Evolutionary conservation across 495 filamentous ascomycete species (phyloP).

Genomic region (Talaromyces nanjingensis): DNA sequence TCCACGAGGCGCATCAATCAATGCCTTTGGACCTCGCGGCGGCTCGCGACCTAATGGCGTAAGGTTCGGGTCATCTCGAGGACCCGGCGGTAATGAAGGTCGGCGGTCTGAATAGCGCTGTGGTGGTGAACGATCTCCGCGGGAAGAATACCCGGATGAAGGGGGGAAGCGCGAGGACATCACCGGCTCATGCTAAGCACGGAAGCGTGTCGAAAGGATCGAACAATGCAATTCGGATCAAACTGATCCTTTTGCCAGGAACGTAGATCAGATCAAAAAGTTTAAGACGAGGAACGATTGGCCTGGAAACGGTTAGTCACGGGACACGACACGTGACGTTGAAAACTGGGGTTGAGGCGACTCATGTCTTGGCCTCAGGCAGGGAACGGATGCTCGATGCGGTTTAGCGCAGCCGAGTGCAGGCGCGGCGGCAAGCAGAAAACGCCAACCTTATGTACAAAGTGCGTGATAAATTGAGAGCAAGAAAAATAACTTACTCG

Average conservation of each 20-base stretch:
- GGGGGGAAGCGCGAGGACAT: slow-evolving; percentile 42
- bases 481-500: background rate
- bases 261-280: background rate
- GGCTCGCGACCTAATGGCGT: slow-evolving; percentile 45
- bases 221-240: background rate
- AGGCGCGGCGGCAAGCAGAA: slow-evolving; percentile 1
- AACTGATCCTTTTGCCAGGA: background rate
- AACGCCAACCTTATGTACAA: background rate
- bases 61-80: slow-evolving; percentile 30
- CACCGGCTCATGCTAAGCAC: slow-evolving; percentile 38
- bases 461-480: background rate
- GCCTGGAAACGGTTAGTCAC: slow-evolving; percentile 4
- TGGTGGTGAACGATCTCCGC: slow-evolving; percentile 34
- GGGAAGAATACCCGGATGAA: slow-evolving; percentile 43
- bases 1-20: slow-evolving; percentile 58
- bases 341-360: slow-evolving; percentile 2
- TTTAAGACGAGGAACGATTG: slow-evolving; percentile 1
- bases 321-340: slow-evolving; percentile 8
- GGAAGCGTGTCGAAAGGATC: background rate
- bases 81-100: slow-evolving; percentile 21
- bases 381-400: background rate
- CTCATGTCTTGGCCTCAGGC: background rate
- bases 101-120: slow-evolving; percentile 41
- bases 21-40: slow-evolving; percentile 63
- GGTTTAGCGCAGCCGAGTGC: slow-evolving; percentile 2